Conservation (phyloP, 2,329 filamentous ascomycete genomes). For the Pseudogymnoascus sp. region DNA sequence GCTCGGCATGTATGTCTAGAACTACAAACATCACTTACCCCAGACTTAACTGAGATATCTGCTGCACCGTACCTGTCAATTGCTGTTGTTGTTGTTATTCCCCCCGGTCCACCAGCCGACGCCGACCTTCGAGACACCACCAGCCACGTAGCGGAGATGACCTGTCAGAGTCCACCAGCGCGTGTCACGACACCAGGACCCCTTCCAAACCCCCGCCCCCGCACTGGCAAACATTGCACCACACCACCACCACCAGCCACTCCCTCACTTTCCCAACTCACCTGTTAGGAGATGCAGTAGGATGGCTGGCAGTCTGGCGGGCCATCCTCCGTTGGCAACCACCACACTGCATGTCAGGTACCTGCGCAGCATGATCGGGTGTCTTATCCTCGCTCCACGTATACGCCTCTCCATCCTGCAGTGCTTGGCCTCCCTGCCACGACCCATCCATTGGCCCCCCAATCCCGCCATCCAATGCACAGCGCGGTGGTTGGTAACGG, state of each 20-base stretch:
- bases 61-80: background rate
- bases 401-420: background rate
- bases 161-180: background rate
- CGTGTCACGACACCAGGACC: background rate
- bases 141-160: background rate
- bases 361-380: background rate
- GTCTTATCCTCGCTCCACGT: conserved; percentile 8
- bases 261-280: background rate
- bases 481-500: background rate
- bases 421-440: background rate
- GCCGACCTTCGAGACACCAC: background rate
- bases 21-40: background rate
- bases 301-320: background rate
- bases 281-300: background rate
- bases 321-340: background rate
- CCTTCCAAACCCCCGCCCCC: background rate
- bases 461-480: background rate
- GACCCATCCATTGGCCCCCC: background rate
- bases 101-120: background rate
- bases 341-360: background rate
- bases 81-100: background rate
- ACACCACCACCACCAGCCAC: background rate
- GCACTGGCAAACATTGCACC: background rate
- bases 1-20: background rate
- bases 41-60: background rate